Percentiles rank a stretch among this genome's conserved stretches.
These are phyloP conservation scores for Corchorus olitorius DNA, from an alignment of 345 rosid genomes.

Conservation along the genomic window DNA sequence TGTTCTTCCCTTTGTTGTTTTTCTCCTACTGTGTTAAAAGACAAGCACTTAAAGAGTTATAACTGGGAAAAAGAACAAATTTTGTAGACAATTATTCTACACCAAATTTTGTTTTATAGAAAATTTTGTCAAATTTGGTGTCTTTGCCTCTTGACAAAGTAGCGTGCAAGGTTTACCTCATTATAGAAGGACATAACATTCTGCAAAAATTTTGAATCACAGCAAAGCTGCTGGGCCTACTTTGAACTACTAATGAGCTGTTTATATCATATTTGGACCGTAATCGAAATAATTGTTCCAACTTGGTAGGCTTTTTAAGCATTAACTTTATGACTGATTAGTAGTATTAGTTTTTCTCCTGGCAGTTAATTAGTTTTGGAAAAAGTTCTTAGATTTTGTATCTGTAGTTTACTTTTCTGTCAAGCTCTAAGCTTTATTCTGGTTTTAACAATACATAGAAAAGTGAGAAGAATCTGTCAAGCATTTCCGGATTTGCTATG, in stretches of 20 bases:
- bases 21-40: neutral
- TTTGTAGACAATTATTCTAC: neutral
- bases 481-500: neutral
- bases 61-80: neutral
- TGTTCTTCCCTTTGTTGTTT: neutral
- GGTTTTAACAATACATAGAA: neutral
- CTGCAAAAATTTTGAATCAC: neutral
- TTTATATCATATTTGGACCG: neutral
- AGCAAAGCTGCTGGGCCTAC: slow-evolving; percentile 3
- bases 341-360: neutral
- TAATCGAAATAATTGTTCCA: neutral
- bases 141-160: slow-evolving; percentile 6
- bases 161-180: neutral
- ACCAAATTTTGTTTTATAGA: neutral
- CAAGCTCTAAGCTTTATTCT: slow-evolving; percentile 5
- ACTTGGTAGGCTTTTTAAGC: neutral
- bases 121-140: neutral
- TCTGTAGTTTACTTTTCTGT: neutral
- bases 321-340: slow-evolving; percentile 4
- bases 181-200: neutral
- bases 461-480: neutral
- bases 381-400: neutral
- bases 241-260: neutral
- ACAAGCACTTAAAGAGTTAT: neutral
- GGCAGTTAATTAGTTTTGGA: neutral